Base-by-base conservation (phyloP, 2,329 filamentous ascomycete species). In the Aspergillus fijiensis region DNA sequence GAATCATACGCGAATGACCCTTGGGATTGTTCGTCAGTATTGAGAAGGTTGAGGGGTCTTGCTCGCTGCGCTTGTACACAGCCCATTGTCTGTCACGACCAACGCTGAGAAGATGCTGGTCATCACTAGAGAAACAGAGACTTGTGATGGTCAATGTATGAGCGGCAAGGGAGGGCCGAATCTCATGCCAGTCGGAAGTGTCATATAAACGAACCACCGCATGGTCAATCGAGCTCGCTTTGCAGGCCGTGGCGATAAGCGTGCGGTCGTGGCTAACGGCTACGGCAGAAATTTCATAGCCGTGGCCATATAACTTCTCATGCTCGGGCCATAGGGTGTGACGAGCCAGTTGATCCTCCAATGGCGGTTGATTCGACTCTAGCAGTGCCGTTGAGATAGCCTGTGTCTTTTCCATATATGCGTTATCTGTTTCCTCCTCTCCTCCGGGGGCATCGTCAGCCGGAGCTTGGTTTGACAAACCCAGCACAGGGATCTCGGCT, bases 221-320 rank as follows among this genome's bases (percentile, higher is more conserved):
- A 73, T 99, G 95, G 74, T 97, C 95, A 59, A 94, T 82, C 1
- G 92, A 96, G 72, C 89, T 96, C 19, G 95, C 95, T 70, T 90
- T 91, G 80, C 95, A 99, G 2, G 95, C 92, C 56, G 93, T 97
- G 33, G 95, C 95, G 14, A 99, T 84, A 23, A 97, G 76, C 3
- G 77, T 80, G 12, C 90, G 89, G 68, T 92, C 87, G 70, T 90
- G 85, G 69, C 87, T 92, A 7, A 89, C 85, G 11, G 93, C 90
- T 16, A 96, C 85, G 42, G 91, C 90, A 2, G 92, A 96, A 53
- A 99, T 94, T 76, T 99, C 95, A 77, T 97, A 97, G 31, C 95
- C 95, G 77, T 99, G 95, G 1, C 95, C 95, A 77, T 99, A 99
- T 1, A 99, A 84, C 79, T 99, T 99, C 76, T 99, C 95, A 6